Conservation (phyloP, 352 stramenopile genomes). For the Phytophthora melonis region DNA sequence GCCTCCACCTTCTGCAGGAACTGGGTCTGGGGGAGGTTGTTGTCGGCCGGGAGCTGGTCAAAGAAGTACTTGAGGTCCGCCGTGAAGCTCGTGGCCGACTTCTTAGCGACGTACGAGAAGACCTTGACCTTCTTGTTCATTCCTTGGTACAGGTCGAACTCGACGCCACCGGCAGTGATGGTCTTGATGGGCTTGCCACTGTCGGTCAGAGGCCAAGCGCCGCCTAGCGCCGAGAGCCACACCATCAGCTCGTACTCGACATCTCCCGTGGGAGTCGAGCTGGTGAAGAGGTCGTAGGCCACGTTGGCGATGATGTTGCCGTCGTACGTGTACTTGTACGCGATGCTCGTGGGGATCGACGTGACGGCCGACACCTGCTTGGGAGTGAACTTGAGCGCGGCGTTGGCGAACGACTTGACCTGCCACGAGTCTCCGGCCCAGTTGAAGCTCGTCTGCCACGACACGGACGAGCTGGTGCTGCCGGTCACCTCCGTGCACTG, state of each 20-base stretch:
- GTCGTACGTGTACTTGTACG: slow-evolving; percentile 50
- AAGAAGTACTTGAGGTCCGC: slow-evolving; percentile 46
- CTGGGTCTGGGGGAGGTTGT: slow-evolving; percentile 37
- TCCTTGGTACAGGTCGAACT: slow-evolving; percentile 46
- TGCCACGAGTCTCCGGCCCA: slow-evolving; percentile 44
- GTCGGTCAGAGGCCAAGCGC: slow-evolving; percentile 37
- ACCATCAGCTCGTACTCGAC: slow-evolving; percentile 56
- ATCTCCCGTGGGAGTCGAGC: slow-evolving; percentile 25
- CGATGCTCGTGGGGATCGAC: slow-evolving; percentile 47
- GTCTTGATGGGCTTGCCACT: slow-evolving; percentile 39
- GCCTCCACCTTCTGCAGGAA: slow-evolving; percentile 39
- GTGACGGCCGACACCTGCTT: slow-evolving; percentile 39
- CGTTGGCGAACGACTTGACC: slow-evolving; percentile 62
- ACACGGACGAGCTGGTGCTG: slow-evolving; percentile 35
- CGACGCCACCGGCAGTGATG: slow-evolving; percentile 26
- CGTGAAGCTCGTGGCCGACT: slow-evolving; percentile 27
- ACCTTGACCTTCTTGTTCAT: slow-evolving; percentile 48
- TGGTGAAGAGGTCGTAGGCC: slow-evolving; percentile 51
- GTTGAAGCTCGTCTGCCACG: slow-evolving; percentile 50
- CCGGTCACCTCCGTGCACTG: slow-evolving; percentile 53
- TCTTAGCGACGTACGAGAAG: slow-evolving; percentile 47
- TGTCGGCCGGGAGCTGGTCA: slow-evolving; percentile 33
- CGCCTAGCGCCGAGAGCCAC: slow-evolving; percentile 46
- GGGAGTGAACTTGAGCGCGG: slow-evolving; percentile 44
- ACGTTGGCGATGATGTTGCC: slow-evolving; percentile 52